Conservation (phyloP, 2,329 filamentous ascomycete species). For the Tympanopsis confertula region DNA sequence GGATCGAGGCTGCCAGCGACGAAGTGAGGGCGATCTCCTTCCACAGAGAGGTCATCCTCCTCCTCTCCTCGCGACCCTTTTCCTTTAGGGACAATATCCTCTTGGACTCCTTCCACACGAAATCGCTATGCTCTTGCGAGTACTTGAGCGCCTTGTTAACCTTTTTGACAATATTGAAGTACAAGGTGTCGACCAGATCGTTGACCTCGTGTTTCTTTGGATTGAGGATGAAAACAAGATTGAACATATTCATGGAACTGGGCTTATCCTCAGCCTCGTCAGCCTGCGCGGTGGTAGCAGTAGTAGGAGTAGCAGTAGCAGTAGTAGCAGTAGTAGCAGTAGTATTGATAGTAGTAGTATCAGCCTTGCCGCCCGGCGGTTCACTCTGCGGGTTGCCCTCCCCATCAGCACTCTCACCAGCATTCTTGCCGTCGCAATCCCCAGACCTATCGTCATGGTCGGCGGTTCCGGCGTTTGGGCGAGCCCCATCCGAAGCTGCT, state of each 20-base stretch:
- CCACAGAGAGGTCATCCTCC: constrained; percentile 58
- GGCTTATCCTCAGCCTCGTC: constrained; percentile 47
- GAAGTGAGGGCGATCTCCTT: constrained; percentile 60
- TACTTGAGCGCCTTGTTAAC: constrained; percentile 87
- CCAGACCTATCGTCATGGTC: too few species aligned
- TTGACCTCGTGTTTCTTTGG: constrained; percentile 69
- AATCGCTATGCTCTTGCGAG: constrained; percentile 79
- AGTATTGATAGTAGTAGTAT: too few species aligned
- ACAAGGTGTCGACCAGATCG: constrained; percentile 63
- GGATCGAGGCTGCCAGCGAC: constrained; percentile 71
- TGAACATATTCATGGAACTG: constrained; percentile 88
- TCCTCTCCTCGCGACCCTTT: constrained; percentile 60
- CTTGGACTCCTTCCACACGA: constrained; percentile 85
- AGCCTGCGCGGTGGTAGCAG: constrained; percentile 16
- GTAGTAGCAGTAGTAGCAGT: background rate
- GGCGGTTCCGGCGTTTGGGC: too few species aligned
- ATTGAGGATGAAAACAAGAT: constrained; percentile 83
- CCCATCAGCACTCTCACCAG: too few species aligned
- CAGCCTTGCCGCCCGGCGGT: too few species aligned
- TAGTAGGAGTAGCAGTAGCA: too few species aligned
- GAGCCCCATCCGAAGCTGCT: constrained; percentile 16
- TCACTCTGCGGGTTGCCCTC: too few species aligned
- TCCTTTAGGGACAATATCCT: constrained; percentile 72
- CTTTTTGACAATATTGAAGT: constrained; percentile 81
- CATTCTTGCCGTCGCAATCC: too few species aligned